Base-by-base conservation (phyloP, 2,329 filamentous ascomycete genomes). In the Arthrobotrys conoides region DNA sequence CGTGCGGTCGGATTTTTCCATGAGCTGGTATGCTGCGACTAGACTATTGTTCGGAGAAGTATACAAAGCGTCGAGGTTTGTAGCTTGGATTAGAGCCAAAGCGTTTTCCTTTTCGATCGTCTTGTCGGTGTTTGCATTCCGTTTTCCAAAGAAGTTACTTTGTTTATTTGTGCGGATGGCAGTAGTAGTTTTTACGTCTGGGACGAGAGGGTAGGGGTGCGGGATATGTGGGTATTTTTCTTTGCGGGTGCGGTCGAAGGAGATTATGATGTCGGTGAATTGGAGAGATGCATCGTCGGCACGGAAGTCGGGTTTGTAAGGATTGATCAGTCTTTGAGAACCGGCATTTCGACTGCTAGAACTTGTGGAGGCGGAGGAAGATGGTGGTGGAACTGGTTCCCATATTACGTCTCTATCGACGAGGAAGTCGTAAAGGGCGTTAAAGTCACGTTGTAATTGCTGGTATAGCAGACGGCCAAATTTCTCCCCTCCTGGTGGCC, bases 341-440 rank as follows among this genome's bases (percentile, higher is more conserved):
- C 51, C 59, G 6, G 65, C 24, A 4, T 66, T n/a, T 36, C 67
- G 36, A 18, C 48, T 63, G 20, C 67, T 64, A 16, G 71, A 76
- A 63, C 73, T 66, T 81, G 79, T 59, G 59, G 81, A 77, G n/a
- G 73, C 73, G 51, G 76, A 82, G 76, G 33, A 84, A 81, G 1
- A 81, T 77, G 57, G 80, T 82, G 49, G 81, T 78, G 61, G 33
- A 41, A 33, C 24, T 27, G 70, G 83, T 82, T 16, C 90, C 90
- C 91, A 93, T 0, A 88, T 83, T 3, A 92, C 87, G 57, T 91
- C 89, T 4, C 90, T 87, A 83, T 92, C 88, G 16, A 93, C 90
- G 0, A 92, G 85, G 79, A 91, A 92, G 81, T 92, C 90, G 81
- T 93, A 93, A 0, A 93, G 84, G 0, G 89, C 88, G 1, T 89